Percentiles rank a stretch among this genome's conserved stretches.
Conservation (phyloP, 2,329 filamentous ascomycete genomes). For the Cadophora sp. region DNA sequence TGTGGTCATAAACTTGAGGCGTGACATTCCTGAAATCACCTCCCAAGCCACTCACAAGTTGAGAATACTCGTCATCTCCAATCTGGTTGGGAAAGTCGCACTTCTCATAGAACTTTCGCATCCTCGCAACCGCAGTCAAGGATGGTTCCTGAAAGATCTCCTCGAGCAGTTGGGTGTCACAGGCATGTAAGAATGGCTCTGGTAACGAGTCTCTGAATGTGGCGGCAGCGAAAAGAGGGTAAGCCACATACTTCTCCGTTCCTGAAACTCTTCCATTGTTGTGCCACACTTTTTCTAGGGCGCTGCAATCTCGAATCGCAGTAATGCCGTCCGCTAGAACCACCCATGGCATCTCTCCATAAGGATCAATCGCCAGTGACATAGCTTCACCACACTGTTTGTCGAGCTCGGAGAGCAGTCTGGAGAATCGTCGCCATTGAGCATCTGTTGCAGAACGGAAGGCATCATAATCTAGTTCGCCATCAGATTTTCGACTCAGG, state of each 20-base stretch:
- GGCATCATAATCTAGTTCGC: conserved; percentile 75
- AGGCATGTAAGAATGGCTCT: conserved; percentile 71
- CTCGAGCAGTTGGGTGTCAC: conserved; percentile 69
- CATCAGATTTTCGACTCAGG: conserved; percentile 65
- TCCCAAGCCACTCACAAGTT: conserved; percentile 73
- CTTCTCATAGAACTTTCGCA: conserved; percentile 79
- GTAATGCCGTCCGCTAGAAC: conserved; percentile 83
- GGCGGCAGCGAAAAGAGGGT: conserved; percentile 72
- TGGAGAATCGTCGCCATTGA: conserved; percentile 91
- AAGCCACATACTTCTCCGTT: conserved; percentile 61
- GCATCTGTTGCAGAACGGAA: conserved; percentile 77
- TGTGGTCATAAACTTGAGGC: conserved; percentile 59
- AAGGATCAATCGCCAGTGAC: conserved; percentile 75
- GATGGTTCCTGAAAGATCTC: conserved; percentile 79
- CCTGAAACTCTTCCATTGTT: conserved; percentile 62
- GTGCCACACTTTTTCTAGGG: conserved; percentile 75
- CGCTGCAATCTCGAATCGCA: conserved; percentile 79
- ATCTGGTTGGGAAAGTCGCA: conserved; percentile 81
- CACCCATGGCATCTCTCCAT: conserved; percentile 79
- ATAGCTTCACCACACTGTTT: conserved; percentile 84
- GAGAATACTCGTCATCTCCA: conserved; percentile 79
- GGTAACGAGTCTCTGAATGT: conserved; percentile 75
- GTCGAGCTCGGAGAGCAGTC: conserved; percentile 84
- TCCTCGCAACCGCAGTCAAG: conserved; percentile 73
- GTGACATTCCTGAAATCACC: conserved; percentile 67